Evolutionary conservation across 345 rosid species (phyloP), one percentile per base, ranked within the genome.

Genomic region (Moricandia moricandioides): DNA sequence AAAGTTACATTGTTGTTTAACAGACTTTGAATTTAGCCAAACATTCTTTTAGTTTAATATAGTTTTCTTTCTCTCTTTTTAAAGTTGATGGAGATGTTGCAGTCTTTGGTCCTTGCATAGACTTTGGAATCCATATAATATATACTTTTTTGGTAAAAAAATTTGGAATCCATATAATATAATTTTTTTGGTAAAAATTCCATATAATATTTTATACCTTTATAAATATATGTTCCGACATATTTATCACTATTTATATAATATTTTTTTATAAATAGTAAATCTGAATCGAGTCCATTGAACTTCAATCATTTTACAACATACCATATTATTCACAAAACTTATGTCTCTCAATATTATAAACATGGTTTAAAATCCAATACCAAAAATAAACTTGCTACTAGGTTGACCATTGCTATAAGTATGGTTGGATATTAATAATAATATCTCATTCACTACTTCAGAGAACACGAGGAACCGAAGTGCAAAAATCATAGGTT

Each of bases 401-500:
- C 13, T 49, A 49, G 17, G 18, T 47, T 47, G 54, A 47, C 0
- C 18, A 47, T 47, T 13, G 9, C n/a, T 47, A 47, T 47, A 45
- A 45, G 16, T 45, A 45, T 40, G 8, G 21, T 47, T 13, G 2
- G 29, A 51, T 65, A 58, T 17, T 74, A 59, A 74, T 52, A n/a
- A 33, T 33, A 18, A 3, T 17, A 43, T 45, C 17, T 58, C 7
- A 65, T 29, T 70, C 24, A 59, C 57, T 62, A 56, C 71, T 64
- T 55, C 84, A 92, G 98, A 80, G 34, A 71, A 81, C 67, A 82
- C 79, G 24, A 66, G 79, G 12, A 72, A 61, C 14, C 30, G 7
- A 43, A 67, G 27, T 26, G 37, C 76, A 12, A 57, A 80, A 26
- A 71, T 88, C 31, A 83, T 82, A 47, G 89, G 93, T 64, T 73